Evolutionary conservation across 1,139 yeast species (phyloP), one percentile per base, ranked within the genome.

Genomic region (Fermentozyma sake): DNA sequence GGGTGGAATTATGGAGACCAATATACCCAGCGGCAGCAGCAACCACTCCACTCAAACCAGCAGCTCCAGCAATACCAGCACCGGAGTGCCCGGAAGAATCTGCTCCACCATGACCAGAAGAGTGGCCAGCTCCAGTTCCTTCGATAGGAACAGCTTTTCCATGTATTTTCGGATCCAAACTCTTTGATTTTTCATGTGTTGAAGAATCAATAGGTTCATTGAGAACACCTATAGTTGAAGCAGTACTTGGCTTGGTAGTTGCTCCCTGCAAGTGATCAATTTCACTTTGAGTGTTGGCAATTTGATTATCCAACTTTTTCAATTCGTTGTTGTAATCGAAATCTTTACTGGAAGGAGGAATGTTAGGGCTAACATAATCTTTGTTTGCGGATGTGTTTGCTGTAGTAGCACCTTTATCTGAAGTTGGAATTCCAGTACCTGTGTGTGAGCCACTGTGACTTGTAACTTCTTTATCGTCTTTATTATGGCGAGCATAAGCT

Each of bases 211-310:
- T 32, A 5, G 48, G 37, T 23, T 44, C 42, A 19, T 46, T 30
- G 33, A 43, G 35, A 8, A 41, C 31, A 4, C 52, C 49, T 8
- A 38, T 39, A 18, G 47, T 40, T 6, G 52, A 44, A 5, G 42
- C 43, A 24, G 37, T 20, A 11, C 16, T 12, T 4, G 20, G 12
- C 4, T 18, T 36, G 19, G 47, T n/a, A 39, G 20, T 29, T 25
- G 10, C n/a, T 12, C 18, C 18, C 18, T 41, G 35, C 34, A 50
- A 42, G n/a, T 34, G 32, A 10, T 52, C 53, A 14, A 53, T 44
- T 31, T 52, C 54, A n/a, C 36, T 31, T 33, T 52, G 52, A n/a
- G 59, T 53, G 12, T 37, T 33, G 22, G 40, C 46, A 18, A 53
- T 51, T 29, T 52, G 48, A 18, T 39, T 30, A 35, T 52, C 53